Percentiles rank a stretch among this genome's conserved stretches.
Conservation (phyloP, 2,329 filamentous ascomycete species). For the Clarireedia hainanense region DNA sequence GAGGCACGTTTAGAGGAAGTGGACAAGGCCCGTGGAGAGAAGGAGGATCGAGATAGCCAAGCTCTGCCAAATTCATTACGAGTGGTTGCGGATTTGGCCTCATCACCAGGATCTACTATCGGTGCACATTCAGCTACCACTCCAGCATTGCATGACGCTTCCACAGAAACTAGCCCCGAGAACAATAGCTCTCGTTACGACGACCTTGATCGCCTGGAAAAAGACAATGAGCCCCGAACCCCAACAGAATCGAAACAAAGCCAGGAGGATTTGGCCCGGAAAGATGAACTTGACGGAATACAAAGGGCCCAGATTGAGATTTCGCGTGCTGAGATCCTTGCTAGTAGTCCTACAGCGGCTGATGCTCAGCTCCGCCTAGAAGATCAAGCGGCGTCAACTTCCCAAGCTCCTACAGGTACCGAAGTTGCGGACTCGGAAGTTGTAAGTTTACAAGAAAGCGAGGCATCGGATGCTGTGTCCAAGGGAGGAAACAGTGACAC, state of each 20-base stretch:
- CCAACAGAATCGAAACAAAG: conserved; percentile 24
- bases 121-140: conserved; percentile 66
- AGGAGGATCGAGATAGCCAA: conserved; percentile 26
- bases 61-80: conserved; percentile 30
- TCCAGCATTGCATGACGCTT: conserved; percentile 58
- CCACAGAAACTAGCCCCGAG: conserved; percentile 67
- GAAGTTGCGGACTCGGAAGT: conserved; percentile 3
- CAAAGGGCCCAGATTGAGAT: conserved; percentile 21
- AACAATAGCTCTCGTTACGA: conserved; percentile 53
- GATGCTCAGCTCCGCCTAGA: conserved; percentile 52
- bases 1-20: conserved; percentile 33
- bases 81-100: conserved; percentile 39
- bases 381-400: conserved; percentile 34
- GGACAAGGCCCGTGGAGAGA: conserved; percentile 30
- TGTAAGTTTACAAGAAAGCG: background rate
- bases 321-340: conserved; percentile 33
- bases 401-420: conserved; percentile 22
- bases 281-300: conserved; percentile 27
- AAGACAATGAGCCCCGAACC: conserved; percentile 35
- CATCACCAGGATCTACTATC: conserved; percentile 56
- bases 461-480: background rate
- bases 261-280: conserved; percentile 29
- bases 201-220: conserved; percentile 38
- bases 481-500: background rate
- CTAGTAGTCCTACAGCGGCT: conserved; percentile 40